Percentiles rank a stretch among this genome's conserved stretches.
Conservation (phyloP, 495 filamentous ascomycete genomes). For the Aspergillus wentii region DNA sequence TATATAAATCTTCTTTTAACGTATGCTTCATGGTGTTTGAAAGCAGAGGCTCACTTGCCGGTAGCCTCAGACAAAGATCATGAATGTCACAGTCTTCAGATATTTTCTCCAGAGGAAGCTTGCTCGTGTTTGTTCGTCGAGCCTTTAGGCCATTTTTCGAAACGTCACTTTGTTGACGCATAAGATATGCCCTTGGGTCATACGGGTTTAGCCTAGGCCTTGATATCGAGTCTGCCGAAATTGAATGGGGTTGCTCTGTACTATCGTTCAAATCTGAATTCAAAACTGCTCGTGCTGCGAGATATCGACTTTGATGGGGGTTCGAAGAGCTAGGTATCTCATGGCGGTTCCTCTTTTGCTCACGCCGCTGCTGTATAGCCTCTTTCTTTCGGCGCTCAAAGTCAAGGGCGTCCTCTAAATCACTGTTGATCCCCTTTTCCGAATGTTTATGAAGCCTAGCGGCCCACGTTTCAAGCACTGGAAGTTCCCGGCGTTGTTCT, state of each 20-base stretch:
- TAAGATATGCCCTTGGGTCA: conserved; percentile 37
- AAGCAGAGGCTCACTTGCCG: conserved; percentile 6
- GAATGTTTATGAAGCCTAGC: conserved; percentile 25
- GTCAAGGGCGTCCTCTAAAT: conserved; percentile 34
- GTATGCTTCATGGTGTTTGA: conserved; percentile 3
- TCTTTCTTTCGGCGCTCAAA: conserved; percentile 40
- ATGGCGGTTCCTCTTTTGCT: conserved; percentile 7
- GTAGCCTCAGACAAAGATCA: conserved; percentile 11
- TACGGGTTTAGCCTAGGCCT: conserved; percentile 9
- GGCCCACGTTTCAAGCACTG: conserved; percentile 39
- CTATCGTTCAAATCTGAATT: conserved; percentile 7
- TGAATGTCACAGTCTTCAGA: conserved; percentile 26
- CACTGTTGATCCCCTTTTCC: conserved; percentile 8
- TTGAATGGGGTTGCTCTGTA: background rate
- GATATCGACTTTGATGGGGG: conserved; percentile 32
- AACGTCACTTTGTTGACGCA: conserved; percentile 15
- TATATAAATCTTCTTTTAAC: conserved; percentile 16
- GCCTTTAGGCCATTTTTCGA: conserved; percentile 13
- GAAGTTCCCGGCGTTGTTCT: conserved; percentile 25
- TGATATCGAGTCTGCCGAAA: background rate
- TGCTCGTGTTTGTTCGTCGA: conserved; percentile 19
- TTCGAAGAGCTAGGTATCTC: conserved; percentile 7
- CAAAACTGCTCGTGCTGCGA: conserved; percentile 33
- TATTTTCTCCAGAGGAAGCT: conserved; percentile 33
- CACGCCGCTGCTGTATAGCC: conserved; percentile 24